Conservation (phyloP, 371 early-diverging fungal genomes). For the Blakeslea trispora region DNA sequence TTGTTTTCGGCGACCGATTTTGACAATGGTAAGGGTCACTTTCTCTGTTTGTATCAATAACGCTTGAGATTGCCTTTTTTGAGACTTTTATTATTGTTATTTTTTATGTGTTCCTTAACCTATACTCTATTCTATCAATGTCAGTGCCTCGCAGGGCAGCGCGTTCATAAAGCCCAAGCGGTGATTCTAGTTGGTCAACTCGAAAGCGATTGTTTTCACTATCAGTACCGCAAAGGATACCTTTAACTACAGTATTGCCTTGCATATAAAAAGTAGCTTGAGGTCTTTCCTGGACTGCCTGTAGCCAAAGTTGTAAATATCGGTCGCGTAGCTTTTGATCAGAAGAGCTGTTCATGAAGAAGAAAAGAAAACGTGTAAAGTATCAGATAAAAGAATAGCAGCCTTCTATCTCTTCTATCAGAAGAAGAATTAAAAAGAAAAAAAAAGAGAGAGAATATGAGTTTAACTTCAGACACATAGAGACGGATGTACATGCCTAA, state of each 20-base stretch:
- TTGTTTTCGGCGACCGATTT: background rate
- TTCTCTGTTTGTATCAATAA: background rate
- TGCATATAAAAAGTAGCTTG: conserved; percentile 33
- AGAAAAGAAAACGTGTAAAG: background rate
- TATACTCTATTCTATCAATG: conserved; percentile 35
- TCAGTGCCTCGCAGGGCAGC: conserved; percentile 58
- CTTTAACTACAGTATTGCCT: conserved; percentile 38
- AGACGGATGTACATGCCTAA: too few species aligned
- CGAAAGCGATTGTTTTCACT: conserved; percentile 54
- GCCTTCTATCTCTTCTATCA: too few species aligned
- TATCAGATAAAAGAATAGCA: too few species aligned
- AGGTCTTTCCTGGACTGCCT: conserved; percentile 27
- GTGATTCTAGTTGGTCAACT: conserved; percentile 47
- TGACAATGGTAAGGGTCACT: background rate
- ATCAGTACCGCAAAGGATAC: conserved; percentile 45
- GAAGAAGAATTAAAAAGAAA: too few species aligned
- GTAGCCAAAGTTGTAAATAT: conserved; percentile 48
- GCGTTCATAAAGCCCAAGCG: conserved; percentile 46
- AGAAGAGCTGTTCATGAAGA: conserved; percentile 5
- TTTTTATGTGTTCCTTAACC: background rate
- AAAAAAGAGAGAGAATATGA: too few species aligned
- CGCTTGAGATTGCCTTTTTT: background rate
- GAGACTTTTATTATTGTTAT: too few species aligned
- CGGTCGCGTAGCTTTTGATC: conserved; percentile 36
- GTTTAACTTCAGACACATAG: too few species aligned